Evolutionary conservation across 257 asterid genomes (phyloP).

Genomic region (Gentiana macrophylla): DNA sequence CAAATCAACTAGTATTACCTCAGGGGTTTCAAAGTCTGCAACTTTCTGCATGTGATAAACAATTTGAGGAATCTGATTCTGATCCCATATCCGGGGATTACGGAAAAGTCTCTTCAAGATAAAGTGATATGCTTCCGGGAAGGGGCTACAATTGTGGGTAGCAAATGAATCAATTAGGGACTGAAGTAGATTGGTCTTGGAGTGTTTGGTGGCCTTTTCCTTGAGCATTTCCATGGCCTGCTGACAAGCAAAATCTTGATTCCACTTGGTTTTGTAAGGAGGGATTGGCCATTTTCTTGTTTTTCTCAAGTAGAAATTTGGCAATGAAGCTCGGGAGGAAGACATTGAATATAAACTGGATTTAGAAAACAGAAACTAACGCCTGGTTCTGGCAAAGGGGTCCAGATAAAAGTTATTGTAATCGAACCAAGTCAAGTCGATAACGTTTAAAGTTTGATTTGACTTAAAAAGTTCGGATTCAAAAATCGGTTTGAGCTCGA

Average conservation of each 20-base stretch:
- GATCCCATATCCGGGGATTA: conserved; percentile 26
- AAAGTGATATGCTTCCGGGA: conserved; percentile 48
- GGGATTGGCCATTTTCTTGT: conserved; percentile 66
- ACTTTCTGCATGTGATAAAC: conserved; percentile 37
- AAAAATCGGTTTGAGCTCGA: no score
- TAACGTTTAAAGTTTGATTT: no score
- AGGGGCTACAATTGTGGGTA: conserved; percentile 36
- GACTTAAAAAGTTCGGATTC: no score
- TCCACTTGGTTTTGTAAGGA: conserved; percentile 36
- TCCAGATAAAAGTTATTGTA: no score
- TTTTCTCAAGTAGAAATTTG: conserved; percentile 42
- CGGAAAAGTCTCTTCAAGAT: conserved; percentile 33
- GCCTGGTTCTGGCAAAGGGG: no score
- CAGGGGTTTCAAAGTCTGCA: conserved; percentile 52
- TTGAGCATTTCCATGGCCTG: conserved; percentile 44
- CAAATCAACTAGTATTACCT: conserved; percentile 39
- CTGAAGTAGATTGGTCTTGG: conserved; percentile 30
- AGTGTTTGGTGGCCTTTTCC: conserved; percentile 8
- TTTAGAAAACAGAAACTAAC: neutral
- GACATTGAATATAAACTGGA: conserved; percentile 14
- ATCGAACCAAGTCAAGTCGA: no score
- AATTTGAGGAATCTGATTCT: conserved; percentile 23
- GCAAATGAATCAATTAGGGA: conserved; percentile 37
- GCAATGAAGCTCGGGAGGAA: conserved; percentile 22
- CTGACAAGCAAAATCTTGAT: conserved; percentile 32